Base-by-base conservation (phyloP, 2,329 filamentous ascomycete genomes). In the Xylariaceae sp. region DNA sequence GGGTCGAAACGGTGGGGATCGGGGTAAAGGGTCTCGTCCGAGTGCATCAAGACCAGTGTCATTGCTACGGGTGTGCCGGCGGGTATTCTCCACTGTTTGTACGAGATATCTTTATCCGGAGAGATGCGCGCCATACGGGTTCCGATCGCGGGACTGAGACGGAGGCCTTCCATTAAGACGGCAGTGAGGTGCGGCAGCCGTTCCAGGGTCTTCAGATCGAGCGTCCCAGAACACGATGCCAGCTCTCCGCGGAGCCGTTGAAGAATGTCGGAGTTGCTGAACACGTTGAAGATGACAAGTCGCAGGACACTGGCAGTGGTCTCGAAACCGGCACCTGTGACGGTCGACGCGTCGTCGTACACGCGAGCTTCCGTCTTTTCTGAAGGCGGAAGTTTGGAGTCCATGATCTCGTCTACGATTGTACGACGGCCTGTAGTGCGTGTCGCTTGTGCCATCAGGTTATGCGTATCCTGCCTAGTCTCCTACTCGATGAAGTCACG, bases 361-460 rank as follows among this genome's bases (percentile, higher is more conserved):
- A 40, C 23, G 11, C 37, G 31, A 7, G 29, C 27, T 13, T 24
- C 17, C 3, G 37, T 40, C 23, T 40, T 40, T n/a, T 40, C 37
- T 7, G 21, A 34, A 27, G 30, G 30, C 8, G 19, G 11, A 9
- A 39, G 23, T 12, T 39, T 26, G 12, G 36, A 21, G 23, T 32
- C 31, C 9, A 31, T 31, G n/a, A 39, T 32, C n/a, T n/a, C n/a
- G n/a, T n/a, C n/a, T n/a, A n/a, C n/a, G n/a, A n/a, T n/a, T n/a
- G n/a, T n/a, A n/a, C n/a, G n/a, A n/a, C n/a, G n/a, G n/a, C n/a
- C n/a, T n/a, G n/a, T n/a, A n/a, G n/a, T n/a, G n/a, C n/a, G n/a
- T n/a, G n/a, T n/a, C n/a, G n/a, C n/a, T n/a, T n/a, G n/a, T n/a
- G n/a, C n/a, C n/a, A n/a, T n/a, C n/a, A n/a, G n/a, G n/a, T n/a